Conservation (phyloP, 2,329 filamentous ascomycete genomes). For the Cadophora sp. region DNA sequence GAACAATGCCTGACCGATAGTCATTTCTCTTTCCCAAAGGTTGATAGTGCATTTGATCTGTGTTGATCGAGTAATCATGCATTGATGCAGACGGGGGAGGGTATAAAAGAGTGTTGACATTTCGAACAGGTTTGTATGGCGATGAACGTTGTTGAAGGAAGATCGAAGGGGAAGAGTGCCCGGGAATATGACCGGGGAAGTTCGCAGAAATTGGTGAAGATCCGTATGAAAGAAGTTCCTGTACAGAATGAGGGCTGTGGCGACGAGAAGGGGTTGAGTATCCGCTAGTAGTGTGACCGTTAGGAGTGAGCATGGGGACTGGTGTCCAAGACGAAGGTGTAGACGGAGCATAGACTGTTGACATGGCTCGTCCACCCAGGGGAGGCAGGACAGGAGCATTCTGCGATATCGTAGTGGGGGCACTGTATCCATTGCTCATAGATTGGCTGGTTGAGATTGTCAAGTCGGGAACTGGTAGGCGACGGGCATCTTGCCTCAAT, state of each 20-base stretch:
- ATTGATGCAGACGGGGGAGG: conserved; percentile 83
- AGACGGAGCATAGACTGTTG: conserved; percentile 69
- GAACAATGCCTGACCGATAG: conserved; percentile 73
- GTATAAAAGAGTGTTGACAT: conserved; percentile 89
- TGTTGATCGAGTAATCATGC: conserved; percentile 72
- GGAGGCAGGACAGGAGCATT: conserved; percentile 42
- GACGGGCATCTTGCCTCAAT: conserved; percentile 49
- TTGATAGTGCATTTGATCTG: conserved; percentile 80
- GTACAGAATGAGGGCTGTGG: conserved; percentile 43
- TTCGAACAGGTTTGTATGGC: conserved; percentile 88
- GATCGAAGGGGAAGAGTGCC: conserved; percentile 75
- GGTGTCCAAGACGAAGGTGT: conserved; percentile 56
- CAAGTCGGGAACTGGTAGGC: conserved; percentile 76
- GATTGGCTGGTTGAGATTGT: conserved; percentile 49
- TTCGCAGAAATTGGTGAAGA: conserved; percentile 46
- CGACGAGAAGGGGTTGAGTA: conserved; percentile 46
- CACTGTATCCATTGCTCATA: conserved; percentile 35
- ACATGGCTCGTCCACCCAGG: conserved; percentile 67
- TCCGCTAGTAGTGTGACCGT: conserved; percentile 36
- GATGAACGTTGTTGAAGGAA: conserved; percentile 89
- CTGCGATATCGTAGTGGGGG: conserved; percentile 33
- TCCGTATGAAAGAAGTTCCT: conserved; percentile 44
- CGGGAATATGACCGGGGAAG: conserved; percentile 55
- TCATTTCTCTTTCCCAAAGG: conserved; percentile 74
- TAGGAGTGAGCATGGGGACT: conserved; percentile 44